Evolutionary conservation across 2,329 filamentous ascomycete species (phyloP), one percentile per base, ranked within the genome.

Genomic region (Aspergillus oerlinghausenensis): DNA sequence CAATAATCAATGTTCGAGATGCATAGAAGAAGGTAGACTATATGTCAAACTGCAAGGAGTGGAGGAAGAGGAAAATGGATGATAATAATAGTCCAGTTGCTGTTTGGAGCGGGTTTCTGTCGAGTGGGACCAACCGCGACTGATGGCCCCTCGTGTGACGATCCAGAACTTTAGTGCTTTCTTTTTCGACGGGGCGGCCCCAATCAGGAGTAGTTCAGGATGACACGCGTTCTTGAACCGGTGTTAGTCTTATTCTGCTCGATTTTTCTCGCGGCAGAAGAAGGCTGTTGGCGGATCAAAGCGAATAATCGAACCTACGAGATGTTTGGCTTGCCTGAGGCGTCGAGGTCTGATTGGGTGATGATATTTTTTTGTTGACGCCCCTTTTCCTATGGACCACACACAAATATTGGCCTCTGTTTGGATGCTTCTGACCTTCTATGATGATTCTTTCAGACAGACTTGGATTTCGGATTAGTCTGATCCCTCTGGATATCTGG

Each of bases 1-100:
- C 32, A 35, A 35, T 5, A 35, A 35, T 35, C 42, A 50, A 48
- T 54, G 55, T 55, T 62, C 56, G 32, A 49, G 29, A 50, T 57
- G 56, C 58, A 59, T 58, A 35, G 43, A 19, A 43, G n/a, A 1
- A n/a, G 17, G 2, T 25, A 23, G 23, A 23, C 23, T 23, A 26
- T 26, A 47, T 47, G 43, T 17, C 43, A 26, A 21, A 47, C 21
- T 47, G 43, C 21, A 47, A 47, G 43, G 43, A 43, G 40, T 43
- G 40, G 43, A 47, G 43, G 43, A 35, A 42, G 49, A 49, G 43
- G 28, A 49, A 32, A 23, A 47, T 26, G 43, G 43, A 26, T 47
- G 43, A 47, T 26, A 47, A 47, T 47, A 47, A 47, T 47, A 47
- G 40, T 43, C 7, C 40, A 43, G 10, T 19, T 21, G 25, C 7